A percentile compares a stretch with the other conserved stretches of the same genome.
Conservation (phyloP, 2,329 filamentous ascomycete species). For the Trichoderma sp. region DNA sequence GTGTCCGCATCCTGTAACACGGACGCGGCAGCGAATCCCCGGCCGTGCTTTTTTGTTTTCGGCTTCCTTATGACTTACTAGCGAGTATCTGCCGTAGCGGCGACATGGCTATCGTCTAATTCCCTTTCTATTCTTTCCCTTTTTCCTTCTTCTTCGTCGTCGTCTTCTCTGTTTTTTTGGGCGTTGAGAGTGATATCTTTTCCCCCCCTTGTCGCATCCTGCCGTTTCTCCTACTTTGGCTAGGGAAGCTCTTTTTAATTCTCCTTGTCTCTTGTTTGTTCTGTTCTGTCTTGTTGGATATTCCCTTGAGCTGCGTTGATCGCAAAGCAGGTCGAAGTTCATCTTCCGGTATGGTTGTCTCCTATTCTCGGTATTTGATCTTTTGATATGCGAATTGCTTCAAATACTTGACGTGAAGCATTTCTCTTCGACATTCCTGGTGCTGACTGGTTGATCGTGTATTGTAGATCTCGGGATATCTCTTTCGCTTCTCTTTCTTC, state of each 20-base stretch:
- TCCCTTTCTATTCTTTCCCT: neutral
- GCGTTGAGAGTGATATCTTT: neutral
- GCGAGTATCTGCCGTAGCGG: too few relatives aligned
- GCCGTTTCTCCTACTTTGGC: neutral
- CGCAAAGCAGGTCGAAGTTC: slow-evolving; percentile 22
- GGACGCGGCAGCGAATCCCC: slow-evolving; percentile 21
- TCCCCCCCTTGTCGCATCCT: neutral
- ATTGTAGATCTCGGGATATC: slow-evolving; percentile 7
- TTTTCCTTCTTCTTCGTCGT: too few relatives aligned
- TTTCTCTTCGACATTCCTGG: neutral
- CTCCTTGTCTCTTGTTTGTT: slow-evolving; percentile 29
- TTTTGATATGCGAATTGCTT: neutral
- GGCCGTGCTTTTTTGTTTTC: slow-evolving; percentile 9
- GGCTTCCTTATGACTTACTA: neutral
- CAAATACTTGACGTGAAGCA: neutral
- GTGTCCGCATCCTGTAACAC: slow-evolving; percentile 17
- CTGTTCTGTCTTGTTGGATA: slow-evolving; percentile 37
- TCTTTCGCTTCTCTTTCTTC: slow-evolving; percentile 16
- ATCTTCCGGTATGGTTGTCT: slow-evolving; percentile 25
- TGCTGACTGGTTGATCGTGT: neutral
- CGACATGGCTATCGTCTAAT: too few relatives aligned
- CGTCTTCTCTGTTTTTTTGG: too few relatives aligned
- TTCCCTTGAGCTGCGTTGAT: slow-evolving; percentile 29
- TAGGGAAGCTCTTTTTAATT: slow-evolving; percentile 23
- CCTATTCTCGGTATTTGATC: neutral